These are phyloP conservation scores for Miscanthus sacchariflorus DNA, from an alignment of 202 grass and related monocot genomes.

Conservation along the genomic window DNA sequence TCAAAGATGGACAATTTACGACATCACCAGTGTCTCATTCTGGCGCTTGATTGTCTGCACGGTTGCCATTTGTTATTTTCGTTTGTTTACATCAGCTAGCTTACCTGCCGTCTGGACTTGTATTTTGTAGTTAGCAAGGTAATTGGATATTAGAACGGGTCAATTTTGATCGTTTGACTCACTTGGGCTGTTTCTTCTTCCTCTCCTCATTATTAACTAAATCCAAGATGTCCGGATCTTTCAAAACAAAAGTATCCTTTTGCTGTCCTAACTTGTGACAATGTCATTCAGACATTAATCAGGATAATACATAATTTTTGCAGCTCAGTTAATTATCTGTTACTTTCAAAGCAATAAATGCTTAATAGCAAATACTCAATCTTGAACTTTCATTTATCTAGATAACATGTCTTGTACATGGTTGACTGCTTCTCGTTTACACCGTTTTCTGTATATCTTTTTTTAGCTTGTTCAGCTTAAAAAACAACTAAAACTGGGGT, in stretches of 20 bases:
- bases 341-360: constrained; percentile 15
- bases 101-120: constrained; percentile 10
- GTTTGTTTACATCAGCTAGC: neutral
- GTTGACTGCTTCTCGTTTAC: neutral
- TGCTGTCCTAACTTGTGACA: neutral
- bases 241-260: neutral
- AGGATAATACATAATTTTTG: constrained; percentile 6
- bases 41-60: constrained; percentile 37
- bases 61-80: neutral
- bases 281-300: constrained; percentile 12
- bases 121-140: neutral
- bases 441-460: neutral
- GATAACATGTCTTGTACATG: constrained; percentile 20
- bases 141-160: neutral
- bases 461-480: neutral
- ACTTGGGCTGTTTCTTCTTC: neutral
- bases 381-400: constrained; percentile 6
- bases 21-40: constrained; percentile 54
- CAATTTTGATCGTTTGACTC: neutral
- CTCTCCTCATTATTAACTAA: neutral
- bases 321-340: neutral
- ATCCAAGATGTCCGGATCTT: neutral
- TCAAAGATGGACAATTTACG: constrained; percentile 56
- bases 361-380: neutral
- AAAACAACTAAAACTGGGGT: neutral